Evolutionary conservation across 768 basidiomycete species (phyloP), one percentile per base, ranked within the genome.

Genomic region (Amyloporia xantha): DNA sequence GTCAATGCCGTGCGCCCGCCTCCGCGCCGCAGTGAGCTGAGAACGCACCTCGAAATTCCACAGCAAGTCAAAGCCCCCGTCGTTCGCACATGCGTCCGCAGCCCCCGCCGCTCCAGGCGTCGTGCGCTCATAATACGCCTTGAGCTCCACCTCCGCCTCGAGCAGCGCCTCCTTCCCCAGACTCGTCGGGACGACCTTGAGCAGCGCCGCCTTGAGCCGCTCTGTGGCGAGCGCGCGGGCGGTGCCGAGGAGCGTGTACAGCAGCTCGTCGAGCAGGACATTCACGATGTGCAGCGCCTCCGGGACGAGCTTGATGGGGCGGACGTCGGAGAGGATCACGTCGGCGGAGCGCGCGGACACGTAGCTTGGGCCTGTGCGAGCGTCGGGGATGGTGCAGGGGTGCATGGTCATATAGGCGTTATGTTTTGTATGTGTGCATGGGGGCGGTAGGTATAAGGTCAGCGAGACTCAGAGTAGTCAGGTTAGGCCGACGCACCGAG

Each of bases 91-190:
- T 49, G 79, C 76, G 54, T 80, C 77, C 44, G 79, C 79, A 33
- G 69, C 57, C 23, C 63, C 55, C 1, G 63, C 66, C 19, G 46
- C 48, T 20, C 63, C 62, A 21, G 37, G 21, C 21, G 44, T 45
- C 40, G 23, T 62, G 48, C 82, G 76, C 57, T 91, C 90, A 79
- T 84, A 86, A 71, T 93, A 93, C 6, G 90, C 90, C 60, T 90
- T 77, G 40, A 96, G 66, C 64, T 96, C 94, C 37, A 97, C 74
- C 62, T 97, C 94, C 0, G 94, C 94, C 68, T 97, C 94, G 42
- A 93, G 71, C 15, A 95, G 71, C 2, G 92, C 92, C 62, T 93
- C 89, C 68, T 96, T 91, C 41, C 92, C 94, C 39, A 96, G 74
- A 44, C 81, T 74, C 4, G 86, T 90, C 6, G 90, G 86, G 24